Percentiles rank a stretch among this genome's conserved stretches.
These are phyloP conservation scores for Pseudomonodictys pantanalensis DNA, from an alignment of 495 filamentous ascomycete species.

Conservation along the genomic window DNA sequence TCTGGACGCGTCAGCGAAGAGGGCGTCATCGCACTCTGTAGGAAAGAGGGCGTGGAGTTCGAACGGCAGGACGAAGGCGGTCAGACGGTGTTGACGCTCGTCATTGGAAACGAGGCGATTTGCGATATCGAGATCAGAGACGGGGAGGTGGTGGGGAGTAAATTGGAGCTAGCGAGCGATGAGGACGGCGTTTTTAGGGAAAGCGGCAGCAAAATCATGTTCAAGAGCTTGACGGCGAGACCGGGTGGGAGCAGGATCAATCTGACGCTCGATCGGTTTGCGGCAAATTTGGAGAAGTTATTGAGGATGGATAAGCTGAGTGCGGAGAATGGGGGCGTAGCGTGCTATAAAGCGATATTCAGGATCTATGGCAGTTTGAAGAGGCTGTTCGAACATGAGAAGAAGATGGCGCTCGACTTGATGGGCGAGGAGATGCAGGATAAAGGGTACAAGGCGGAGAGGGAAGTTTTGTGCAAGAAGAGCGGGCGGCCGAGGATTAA, in stretches of 20 bases:
- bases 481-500: slow-evolving; percentile 82
- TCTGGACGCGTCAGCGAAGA: slow-evolving; percentile 66
- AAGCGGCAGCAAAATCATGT: slow-evolving; percentile 52
- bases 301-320: slow-evolving; percentile 78
- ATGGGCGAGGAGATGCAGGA: slow-evolving; percentile 51
- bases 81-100: slow-evolving; percentile 49
- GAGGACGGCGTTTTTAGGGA: slow-evolving; percentile 14
- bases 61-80: slow-evolving; percentile 73
- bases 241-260: slow-evolving; percentile 46
- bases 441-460: slow-evolving; percentile 43
- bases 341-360: slow-evolving; percentile 84
- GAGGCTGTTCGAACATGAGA: slow-evolving; percentile 64
- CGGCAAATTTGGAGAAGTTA: slow-evolving; percentile 75
- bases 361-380: slow-evolving; percentile 68
- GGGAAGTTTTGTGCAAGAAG: slow-evolving; percentile 59
- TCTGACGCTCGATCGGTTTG: slow-evolving; percentile 67
- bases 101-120: slow-evolving; percentile 24
- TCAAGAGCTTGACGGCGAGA: slow-evolving; percentile 49
- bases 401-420: slow-evolving; percentile 50
- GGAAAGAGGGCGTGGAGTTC: slow-evolving; percentile 70
- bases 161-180: slow-evolving; percentile 11
- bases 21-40: slow-evolving; percentile 72
- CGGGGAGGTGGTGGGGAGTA: slow-evolving; percentile 36
- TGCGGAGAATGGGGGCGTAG: slow-evolving; percentile 55
- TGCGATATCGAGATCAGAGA: slow-evolving; percentile 11